Evolutionary conservation across 805 yeast species (phyloP).

Genomic region (Barnettozyma pratensis): DNA sequence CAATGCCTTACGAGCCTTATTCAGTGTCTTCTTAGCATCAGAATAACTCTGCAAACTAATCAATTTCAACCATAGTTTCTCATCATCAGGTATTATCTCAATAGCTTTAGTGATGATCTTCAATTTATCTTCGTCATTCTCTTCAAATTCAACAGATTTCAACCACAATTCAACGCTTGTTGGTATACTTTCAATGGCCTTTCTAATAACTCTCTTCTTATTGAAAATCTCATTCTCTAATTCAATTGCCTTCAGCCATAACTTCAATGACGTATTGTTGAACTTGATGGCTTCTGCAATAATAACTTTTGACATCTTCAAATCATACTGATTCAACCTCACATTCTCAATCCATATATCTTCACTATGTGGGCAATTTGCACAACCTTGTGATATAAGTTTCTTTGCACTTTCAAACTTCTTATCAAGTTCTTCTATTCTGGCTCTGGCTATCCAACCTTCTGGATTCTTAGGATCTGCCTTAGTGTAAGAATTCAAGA

Average conservation of each 20-base stretch:
- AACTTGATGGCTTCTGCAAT: slow-evolving; percentile 60
- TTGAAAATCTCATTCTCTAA: slow-evolving; percentile 55
- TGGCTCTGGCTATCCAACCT: slow-evolving; percentile 85
- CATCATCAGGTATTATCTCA: slow-evolving; percentile 59
- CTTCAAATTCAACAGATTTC: slow-evolving; percentile 55
- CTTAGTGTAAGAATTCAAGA: slow-evolving; percentile 63
- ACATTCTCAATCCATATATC: slow-evolving; percentile 82
- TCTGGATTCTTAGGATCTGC: slow-evolving; percentile 68
- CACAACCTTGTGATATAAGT: slow-evolving; percentile 72
- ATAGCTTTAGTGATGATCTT: slow-evolving; percentile 61
- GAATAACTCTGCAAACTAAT: slow-evolving; percentile 38
- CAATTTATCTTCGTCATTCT: slow-evolving; percentile 39
- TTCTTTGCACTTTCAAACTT: slow-evolving; percentile 51
- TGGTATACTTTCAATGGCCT: slow-evolving; percentile 67
- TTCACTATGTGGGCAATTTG: slow-evolving; percentile 56
- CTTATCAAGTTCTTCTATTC: slow-evolving; percentile 64
- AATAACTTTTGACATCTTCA: slow-evolving; percentile 45
- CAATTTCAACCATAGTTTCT: slow-evolving; percentile 61
- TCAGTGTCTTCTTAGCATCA: slow-evolving; percentile 51
- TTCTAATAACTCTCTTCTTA: slow-evolving; percentile 56
- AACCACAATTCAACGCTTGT: slow-evolving; percentile 61
- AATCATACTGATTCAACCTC: slow-evolving; percentile 47
- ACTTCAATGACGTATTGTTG: slow-evolving; percentile 47
- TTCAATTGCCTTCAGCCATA: slow-evolving; percentile 72
- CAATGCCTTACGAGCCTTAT: slow-evolving; percentile 53